A percentile compares a stretch with the other conserved stretches of the same genome.
These are phyloP conservation scores for Mrakiaceae sp. DNA, from an alignment of 1,284 basidiomycete species.

Conservation along the genomic window DNA sequence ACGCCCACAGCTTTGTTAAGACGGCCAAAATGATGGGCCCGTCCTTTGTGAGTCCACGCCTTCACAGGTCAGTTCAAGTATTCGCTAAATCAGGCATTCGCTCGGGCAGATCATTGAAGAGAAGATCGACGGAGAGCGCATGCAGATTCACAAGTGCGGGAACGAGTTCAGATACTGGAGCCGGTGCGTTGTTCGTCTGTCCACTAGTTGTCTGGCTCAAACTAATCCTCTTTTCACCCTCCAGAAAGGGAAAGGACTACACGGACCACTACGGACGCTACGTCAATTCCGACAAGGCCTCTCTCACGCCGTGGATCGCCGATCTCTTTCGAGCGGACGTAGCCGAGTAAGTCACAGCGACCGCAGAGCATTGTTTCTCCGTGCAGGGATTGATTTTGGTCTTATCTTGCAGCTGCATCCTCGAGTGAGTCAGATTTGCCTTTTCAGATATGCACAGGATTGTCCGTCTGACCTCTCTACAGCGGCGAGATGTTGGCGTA, in stretches of 20 bases:
- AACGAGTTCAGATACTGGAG: slow-evolving; percentile 86
- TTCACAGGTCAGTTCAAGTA: slow-evolving; percentile 40
- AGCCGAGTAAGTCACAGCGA: slow-evolving; percentile 51
- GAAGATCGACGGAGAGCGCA: slow-evolving; percentile 88
- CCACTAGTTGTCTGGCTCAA: slow-evolving; percentile 8
- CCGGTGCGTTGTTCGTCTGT: slow-evolving; percentile 41
- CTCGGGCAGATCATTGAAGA: slow-evolving; percentile 59
- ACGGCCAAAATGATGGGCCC: slow-evolving; percentile 66
- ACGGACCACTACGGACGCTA: slow-evolving; percentile 82
- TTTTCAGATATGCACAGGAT: not conserved
- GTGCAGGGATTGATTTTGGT: not conserved
- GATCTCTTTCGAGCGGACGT: slow-evolving; percentile 60
- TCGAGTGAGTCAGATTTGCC: slow-evolving; percentile 41
- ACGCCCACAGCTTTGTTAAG: slow-evolving; percentile 51
- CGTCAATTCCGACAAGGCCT: slow-evolving; percentile 50
- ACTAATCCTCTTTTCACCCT: not conserved
- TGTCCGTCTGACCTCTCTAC: not conserved
- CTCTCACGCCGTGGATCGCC: slow-evolving; percentile 72
- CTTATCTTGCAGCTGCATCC: slow-evolving; percentile 55
- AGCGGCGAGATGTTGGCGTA: slow-evolving; percentile 89
- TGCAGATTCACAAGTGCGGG: slow-evolving; percentile 82
- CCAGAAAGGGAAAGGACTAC: slow-evolving; percentile 84
- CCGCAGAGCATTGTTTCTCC: not conserved
- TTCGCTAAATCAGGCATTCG: not conserved
- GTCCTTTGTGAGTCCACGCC: slow-evolving; percentile 1